Percentiles rank a stretch among this genome's conserved stretches.
These are phyloP conservation scores for Exutisphaerella laricina DNA, from an alignment of 2,329 filamentous ascomycete genomes.

Conservation along the genomic window DNA sequence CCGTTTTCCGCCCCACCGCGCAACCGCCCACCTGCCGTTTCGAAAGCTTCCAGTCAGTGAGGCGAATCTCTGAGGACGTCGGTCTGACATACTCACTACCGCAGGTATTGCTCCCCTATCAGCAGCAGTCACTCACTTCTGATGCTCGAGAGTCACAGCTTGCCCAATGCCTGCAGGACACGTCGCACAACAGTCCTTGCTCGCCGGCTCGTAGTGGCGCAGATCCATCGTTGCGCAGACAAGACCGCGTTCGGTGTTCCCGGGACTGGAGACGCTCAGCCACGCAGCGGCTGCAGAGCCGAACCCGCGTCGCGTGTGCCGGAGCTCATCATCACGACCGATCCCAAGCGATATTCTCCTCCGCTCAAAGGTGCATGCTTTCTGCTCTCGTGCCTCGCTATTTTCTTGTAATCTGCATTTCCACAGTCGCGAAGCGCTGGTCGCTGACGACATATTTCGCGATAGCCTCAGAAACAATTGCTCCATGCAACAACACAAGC, in stretches of 20 bases:
- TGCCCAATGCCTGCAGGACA: conserved; percentile 7
- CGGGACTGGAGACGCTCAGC: background rate
- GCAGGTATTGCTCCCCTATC: too few species aligned
- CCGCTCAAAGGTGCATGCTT: conserved; percentile 9
- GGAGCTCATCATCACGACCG: conserved; percentile 2
- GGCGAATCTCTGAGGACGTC: too few species aligned
- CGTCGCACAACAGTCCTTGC: conserved; percentile 6
- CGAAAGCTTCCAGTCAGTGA: too few species aligned
- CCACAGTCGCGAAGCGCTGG: conserved; percentile 11
- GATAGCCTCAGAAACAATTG: conserved; percentile 5
- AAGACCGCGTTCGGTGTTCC: background rate
- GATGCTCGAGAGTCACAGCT: background rate
- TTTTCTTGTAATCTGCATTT: background rate
- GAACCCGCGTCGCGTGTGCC: conserved; percentile 6
- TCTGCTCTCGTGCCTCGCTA: background rate
- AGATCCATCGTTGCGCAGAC: background rate
- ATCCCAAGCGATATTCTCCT: background rate
- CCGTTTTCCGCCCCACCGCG: too few species aligned
- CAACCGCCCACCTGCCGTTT: too few species aligned
- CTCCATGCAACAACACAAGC: conserved; percentile 7
- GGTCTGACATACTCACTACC: too few species aligned
- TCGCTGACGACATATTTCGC: conserved; percentile 10
- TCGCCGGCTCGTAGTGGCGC: conserved; percentile 6
- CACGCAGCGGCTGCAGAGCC: conserved; percentile 1
- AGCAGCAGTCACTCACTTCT: too few species aligned